Base-by-base conservation (phyloP, 2,329 filamentous ascomycete genomes). In the Lanzia echinophila region DNA sequence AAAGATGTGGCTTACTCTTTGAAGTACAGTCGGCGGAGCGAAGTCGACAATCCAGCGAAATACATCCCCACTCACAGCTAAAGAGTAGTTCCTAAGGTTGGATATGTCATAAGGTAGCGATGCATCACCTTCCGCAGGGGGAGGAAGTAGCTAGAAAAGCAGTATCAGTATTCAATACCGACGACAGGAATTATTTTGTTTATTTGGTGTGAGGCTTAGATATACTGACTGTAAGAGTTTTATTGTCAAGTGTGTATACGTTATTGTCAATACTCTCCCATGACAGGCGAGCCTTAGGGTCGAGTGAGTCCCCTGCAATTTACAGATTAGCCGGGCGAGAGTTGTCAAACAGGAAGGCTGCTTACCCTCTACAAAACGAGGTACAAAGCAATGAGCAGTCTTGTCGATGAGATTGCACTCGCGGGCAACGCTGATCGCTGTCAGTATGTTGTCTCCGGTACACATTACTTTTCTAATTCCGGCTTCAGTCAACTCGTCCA, bases 181-280 rank as follows among this genome's bases (percentile, higher is more conserved):
- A n/a, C n/a, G n/a, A n/a, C n/a, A n/a, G n/a, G n/a, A n/a, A n/a
- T n/a, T n/a, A 20, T 42, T 78, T 90, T 56, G 28, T 32, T 47
- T 36, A 10, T 46, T 62, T 43, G 63, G 61, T 17, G 47, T 36
- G 6, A 20, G n/a, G n/a, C n/a, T n/a, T n/a, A 17, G 45, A 17
- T 24, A 31, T 46, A 48, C 73, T 68, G 71, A 85, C 83, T 61
- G 83, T 79, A 12, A 99, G 77, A 0, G 87, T 95, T 55, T 83
- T 79, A 50, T 86, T 82, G 64, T 97, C 89, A 17, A 99, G 77
- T 56, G 82, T 82, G 66, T 87, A 89, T 22, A 84, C 78, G 6
- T 79, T 81, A 64, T 96, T 88, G 67, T 97, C 91, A n/a, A 96
- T 90, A 65, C 89, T 95, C 69, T 97, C 90, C 95, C 94, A 99